Percentiles rank a stretch among this genome's conserved stretches.
These are phyloP conservation scores for Blepharisma japonicum DNA, from an alignment of 73 alveolate species.

Conservation along the genomic window DNA sequence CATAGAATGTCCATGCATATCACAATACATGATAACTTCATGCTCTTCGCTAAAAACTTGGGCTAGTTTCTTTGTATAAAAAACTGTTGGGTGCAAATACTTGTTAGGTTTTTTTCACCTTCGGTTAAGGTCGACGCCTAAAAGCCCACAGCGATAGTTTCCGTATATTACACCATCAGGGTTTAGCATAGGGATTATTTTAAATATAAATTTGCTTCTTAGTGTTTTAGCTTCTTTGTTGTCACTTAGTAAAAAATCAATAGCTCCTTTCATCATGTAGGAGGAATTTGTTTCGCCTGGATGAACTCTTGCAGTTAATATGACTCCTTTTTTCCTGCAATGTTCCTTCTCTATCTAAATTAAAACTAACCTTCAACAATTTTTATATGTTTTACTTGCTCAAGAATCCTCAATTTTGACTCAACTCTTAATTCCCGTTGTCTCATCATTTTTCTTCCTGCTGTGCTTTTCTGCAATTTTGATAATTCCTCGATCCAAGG, in stretches of 20 bases:
- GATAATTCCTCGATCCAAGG: slow-evolving; percentile 1
- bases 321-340: slow-evolving; percentile 56
- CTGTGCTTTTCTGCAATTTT: slow-evolving; percentile 14
- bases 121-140: slow-evolving; percentile 99
- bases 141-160: slow-evolving; percentile 69
- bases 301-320: slow-evolving; percentile 95
- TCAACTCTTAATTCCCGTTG: background rate
- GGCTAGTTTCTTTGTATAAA: slow-evolving; percentile 87
- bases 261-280: slow-evolving; percentile 65
- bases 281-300: slow-evolving; percentile 98
- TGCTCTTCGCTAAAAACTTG: slow-evolving; percentile 88
- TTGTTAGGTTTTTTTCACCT: slow-evolving; percentile 96
- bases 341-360: background rate
- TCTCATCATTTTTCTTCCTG: slow-evolving; percentile 24
- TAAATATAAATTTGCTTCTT: slow-evolving; percentile 81
- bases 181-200: slow-evolving; percentile 98
- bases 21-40: slow-evolving; percentile 95
- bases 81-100: slow-evolving; percentile 94
- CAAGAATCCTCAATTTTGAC: background rate
- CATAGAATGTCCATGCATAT: slow-evolving; percentile 99
- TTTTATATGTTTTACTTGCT: slow-evolving; percentile 1
- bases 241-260: slow-evolving; percentile 87
- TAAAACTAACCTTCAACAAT: background rate
- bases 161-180: slow-evolving; percentile 99
- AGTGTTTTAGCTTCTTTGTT: slow-evolving; percentile 73